Evolutionary conservation across 768 basidiomycete species (phyloP).

Genomic region (Strobilomyces confusus): DNA sequence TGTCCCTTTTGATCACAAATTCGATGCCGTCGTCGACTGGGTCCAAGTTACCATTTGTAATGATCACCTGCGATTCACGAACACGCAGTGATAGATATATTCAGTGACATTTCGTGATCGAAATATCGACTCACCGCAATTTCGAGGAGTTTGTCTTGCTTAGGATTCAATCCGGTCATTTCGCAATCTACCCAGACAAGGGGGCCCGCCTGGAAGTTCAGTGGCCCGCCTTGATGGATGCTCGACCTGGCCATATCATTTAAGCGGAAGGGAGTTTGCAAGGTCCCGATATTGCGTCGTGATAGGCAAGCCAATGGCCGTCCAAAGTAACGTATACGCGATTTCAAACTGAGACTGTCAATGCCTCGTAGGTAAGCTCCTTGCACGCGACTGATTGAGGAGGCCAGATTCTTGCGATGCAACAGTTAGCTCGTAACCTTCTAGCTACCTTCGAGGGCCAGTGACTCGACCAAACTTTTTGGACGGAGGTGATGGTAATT

Average conservation of each 20-base stretch:
- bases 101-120: neutral
- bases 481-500: neutral
- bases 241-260: conserved; percentile 2
- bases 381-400: neutral
- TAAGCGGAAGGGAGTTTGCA: neutral
- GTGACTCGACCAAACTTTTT: too few species aligned
- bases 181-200: conserved; percentile 78
- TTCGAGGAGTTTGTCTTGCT: conserved; percentile 71
- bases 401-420: neutral
- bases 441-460: neutral
- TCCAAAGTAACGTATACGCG: conserved; percentile 19
- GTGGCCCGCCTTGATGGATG: neutral
- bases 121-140: conserved; percentile 49
- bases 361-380: neutral
- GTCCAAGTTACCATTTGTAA: conserved; percentile 82
- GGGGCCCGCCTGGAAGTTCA: conserved; percentile 13
- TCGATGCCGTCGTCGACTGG: conserved; percentile 77
- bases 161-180: conserved; percentile 74
- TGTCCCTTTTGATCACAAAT: conserved; percentile 72
- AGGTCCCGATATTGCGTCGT: neutral
- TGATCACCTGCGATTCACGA: conserved; percentile 55
- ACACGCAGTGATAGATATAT: too few species aligned
- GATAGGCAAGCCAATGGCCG: neutral
- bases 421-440: neutral
- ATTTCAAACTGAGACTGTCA: neutral